These are phyloP conservation scores for Boletus subcaerulescens DNA, from an alignment of 768 basidiomycete genomes.

Conservation along the genomic window DNA sequence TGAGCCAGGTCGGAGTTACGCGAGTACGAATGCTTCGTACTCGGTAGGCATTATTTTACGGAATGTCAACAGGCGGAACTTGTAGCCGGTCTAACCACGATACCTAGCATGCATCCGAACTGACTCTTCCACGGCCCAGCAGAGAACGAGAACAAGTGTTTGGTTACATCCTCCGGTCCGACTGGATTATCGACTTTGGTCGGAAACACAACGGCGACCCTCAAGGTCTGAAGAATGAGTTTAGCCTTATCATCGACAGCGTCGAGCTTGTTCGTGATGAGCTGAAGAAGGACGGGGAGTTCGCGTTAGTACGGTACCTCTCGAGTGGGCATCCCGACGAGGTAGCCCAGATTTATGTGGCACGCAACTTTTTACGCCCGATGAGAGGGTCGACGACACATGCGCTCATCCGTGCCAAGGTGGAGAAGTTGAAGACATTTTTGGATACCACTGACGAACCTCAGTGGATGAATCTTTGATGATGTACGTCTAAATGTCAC, in stretches of 20 bases:
- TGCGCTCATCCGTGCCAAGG: not conserved
- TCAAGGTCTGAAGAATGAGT: not conserved
- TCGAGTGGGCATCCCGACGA: accelerated
- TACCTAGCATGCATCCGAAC: no score
- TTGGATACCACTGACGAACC: not conserved
- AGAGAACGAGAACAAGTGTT: not conserved
- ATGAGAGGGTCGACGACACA: not conserved
- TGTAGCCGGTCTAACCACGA: no score
- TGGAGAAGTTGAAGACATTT: not conserved
- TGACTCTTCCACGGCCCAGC: not conserved
- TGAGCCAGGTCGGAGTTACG: no score
- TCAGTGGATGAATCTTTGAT: not conserved
- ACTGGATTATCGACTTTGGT: not conserved
- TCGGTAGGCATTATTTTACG: no score
- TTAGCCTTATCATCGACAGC: not conserved
- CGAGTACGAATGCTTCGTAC: no score
- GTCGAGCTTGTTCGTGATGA: not conserved
- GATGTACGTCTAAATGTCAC: not conserved
- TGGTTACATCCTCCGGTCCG: not conserved
- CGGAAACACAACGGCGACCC: not conserved
- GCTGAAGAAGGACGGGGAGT: not conserved
- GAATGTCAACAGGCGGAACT: no score
- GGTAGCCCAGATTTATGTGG: not conserved
- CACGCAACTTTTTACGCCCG: not conserved
- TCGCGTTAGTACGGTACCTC: not conserved